Conservation (phyloP, 1,139 yeast genomes). For the Lodderomyces pseudojiufengensis region DNA sequence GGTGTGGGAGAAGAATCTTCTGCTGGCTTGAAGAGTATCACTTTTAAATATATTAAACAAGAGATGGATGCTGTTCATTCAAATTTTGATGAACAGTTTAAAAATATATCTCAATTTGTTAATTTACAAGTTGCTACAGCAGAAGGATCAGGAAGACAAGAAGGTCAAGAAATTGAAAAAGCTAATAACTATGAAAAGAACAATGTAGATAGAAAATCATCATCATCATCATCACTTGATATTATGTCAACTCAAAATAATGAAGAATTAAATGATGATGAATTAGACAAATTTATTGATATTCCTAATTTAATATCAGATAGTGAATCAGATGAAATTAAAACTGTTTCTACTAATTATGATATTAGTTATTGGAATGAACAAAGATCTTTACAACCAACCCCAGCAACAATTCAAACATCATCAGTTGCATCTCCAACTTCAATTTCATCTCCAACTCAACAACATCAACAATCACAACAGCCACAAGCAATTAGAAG, state of each 20-base stretch:
- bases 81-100: constrained; percentile 6
- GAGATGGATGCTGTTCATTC: not conserved
- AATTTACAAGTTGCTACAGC: constrained; percentile 8
- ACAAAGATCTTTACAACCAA: constrained; percentile 11
- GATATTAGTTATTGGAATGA: constrained; percentile 8
- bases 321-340: constrained; percentile 12
- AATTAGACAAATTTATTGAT: constrained; percentile 12
- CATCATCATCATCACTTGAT: constrained; percentile 12
- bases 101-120: constrained; percentile 9
- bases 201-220: not conserved
- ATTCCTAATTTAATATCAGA: constrained; percentile 13
- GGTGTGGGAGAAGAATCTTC: constrained; percentile 4
- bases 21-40: not conserved
- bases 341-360: constrained; percentile 10
- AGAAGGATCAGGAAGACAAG: constrained; percentile 9
- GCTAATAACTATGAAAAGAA: not conserved
- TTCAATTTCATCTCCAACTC: constrained; percentile 1
- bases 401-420: constrained; percentile 11
- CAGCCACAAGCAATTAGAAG: constrained; percentile 2
- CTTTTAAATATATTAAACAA: not conserved
- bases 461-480: constrained; percentile 5
- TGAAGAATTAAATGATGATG: constrained; percentile 12
- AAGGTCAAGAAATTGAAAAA: constrained; percentile 1
- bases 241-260: constrained; percentile 14
- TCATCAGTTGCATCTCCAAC: constrained; percentile 2